These are phyloP conservation scores for Staphylotrichum tortipilum DNA, from an alignment of 495 filamentous ascomycete species.

Conservation along the genomic window DNA sequence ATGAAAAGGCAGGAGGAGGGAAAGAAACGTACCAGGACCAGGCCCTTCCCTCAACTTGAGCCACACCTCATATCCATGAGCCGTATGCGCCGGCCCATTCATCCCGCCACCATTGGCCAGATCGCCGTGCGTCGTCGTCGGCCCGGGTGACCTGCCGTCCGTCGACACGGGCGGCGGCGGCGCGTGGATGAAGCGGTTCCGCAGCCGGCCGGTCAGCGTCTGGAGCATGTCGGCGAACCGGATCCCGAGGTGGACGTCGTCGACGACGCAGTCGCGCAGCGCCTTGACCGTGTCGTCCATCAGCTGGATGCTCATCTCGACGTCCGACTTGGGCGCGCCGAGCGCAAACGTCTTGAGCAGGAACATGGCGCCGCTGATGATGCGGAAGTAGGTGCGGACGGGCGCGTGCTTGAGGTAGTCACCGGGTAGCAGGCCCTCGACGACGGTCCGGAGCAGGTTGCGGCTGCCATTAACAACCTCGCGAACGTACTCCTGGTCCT, in stretches of 20 bases:
- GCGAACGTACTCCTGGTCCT: conserved; percentile 69
- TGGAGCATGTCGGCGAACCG: conserved; percentile 89
- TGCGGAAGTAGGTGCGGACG: conserved; percentile 88
- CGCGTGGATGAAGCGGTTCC: conserved; percentile 63
- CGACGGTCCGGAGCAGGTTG: conserved; percentile 71
- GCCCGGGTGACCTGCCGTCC: conserved; percentile 32
- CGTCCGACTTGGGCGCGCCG: conserved; percentile 81
- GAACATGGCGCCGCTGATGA: conserved; percentile 91
- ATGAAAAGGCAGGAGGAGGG: too few species aligned
- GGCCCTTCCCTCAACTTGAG: conserved; percentile 19
- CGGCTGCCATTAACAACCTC: conserved; percentile 85
- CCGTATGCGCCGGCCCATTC: conserved; percentile 16
- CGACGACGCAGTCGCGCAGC: conserved; percentile 76
- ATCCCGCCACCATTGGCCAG: conserved; percentile 11
- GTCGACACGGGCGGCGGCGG: conserved; percentile 26
- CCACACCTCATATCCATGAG: conserved; percentile 23
- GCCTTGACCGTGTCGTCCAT: conserved; percentile 75
- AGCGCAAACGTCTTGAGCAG: conserved; percentile 88
- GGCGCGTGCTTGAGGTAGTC: conserved; percentile 87
- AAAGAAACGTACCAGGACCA: conserved; percentile 17
- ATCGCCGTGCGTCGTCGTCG: conserved; percentile 24
- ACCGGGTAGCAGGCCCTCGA: conserved; percentile 70
- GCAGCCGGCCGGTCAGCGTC: conserved; percentile 63
- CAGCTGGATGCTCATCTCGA: conserved; percentile 68
- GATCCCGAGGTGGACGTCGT: conserved; percentile 92